A percentile compares a stretch with the other conserved stretches of the same genome.
These are phyloP conservation scores for Ophiobolus disseminans DNA, from an alignment of 2,329 filamentous ascomycete species.

Conservation along the genomic window DNA sequence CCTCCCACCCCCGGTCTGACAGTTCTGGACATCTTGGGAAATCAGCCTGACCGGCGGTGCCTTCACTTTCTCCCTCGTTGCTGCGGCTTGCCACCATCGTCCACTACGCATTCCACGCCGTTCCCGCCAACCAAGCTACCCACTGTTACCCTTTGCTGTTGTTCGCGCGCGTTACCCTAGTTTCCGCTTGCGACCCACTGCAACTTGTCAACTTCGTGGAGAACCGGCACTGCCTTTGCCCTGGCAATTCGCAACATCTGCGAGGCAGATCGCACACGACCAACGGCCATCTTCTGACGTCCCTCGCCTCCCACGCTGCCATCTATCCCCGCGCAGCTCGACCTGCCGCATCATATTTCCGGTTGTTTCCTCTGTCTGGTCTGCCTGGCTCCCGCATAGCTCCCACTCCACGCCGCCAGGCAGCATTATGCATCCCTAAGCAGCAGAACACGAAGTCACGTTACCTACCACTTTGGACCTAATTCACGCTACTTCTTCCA, in stretches of 20 bases:
- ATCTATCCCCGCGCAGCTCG: conserved; percentile 28
- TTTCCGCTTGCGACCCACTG: conserved; percentile 29
- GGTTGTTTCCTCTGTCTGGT: conserved; percentile 15
- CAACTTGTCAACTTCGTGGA: conserved; percentile 33
- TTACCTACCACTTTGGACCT: conserved; percentile 29
- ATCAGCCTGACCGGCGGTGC: conserved; percentile 50
- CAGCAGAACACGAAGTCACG: conserved; percentile 35
- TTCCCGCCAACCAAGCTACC: conserved; percentile 30
- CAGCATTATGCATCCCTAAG: conserved; percentile 46
- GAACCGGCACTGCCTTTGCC: conserved; percentile 43
- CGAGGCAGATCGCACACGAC: conserved; percentile 44
- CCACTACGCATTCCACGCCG: conserved; percentile 30
- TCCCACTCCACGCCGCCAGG: conserved; percentile 29
- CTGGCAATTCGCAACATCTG: conserved; percentile 36
- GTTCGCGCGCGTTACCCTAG: conserved; percentile 30
- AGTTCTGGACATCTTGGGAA: conserved; percentile 31
- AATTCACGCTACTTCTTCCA: conserved; percentile 13
- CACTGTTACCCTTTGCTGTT: conserved; percentile 20
- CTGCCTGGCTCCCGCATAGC: conserved; percentile 24
- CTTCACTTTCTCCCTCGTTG: conserved; percentile 32
- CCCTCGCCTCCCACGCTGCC: conserved; percentile 30
- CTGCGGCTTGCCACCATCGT: conserved; percentile 39
- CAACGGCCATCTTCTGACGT: conserved; percentile 36
- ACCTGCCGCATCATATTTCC: conserved; percentile 21
- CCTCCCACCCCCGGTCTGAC: conserved; percentile 29